Conservation (phyloP, 2,329 filamentous ascomycete species). For the Madurella mycetomatis region DNA sequence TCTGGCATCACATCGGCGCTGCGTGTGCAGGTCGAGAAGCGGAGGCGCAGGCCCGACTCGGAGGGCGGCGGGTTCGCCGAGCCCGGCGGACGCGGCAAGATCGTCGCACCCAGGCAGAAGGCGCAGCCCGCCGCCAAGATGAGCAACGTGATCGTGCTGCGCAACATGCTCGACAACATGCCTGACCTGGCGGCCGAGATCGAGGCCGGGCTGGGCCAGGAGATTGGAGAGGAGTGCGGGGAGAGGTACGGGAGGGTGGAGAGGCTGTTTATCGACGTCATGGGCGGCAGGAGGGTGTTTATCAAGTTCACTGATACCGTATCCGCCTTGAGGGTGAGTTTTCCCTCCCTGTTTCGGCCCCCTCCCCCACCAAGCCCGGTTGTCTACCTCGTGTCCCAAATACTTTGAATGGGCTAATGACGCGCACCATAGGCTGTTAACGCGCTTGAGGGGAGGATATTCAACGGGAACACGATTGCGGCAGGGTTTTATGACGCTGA, state of each 20-base stretch:
- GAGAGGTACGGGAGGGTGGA: slow-evolving; percentile 85
- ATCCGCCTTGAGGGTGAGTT: slow-evolving; percentile 73
- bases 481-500: slow-evolving; percentile 79
- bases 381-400: too few species aligned
- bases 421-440: slow-evolving; percentile 66
- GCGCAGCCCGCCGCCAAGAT: slow-evolving; percentile 50
- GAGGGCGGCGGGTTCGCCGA: slow-evolving; percentile 75
- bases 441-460: slow-evolving; percentile 79
- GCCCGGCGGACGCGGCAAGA: slow-evolving; percentile 67
- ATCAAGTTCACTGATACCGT: slow-evolving; percentile 87
- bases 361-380: too few species aligned
- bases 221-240: slow-evolving; percentile 91
- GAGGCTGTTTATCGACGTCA: slow-evolving; percentile 67
- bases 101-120: slow-evolving; percentile 70
- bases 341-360: neutral
- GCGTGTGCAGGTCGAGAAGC: slow-evolving; percentile 78
- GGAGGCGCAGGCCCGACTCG: slow-evolving; percentile 71
- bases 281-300: slow-evolving; percentile 66
- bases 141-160: slow-evolving; percentile 76
- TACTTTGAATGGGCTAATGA: too few species aligned
- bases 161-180: slow-evolving; percentile 82
- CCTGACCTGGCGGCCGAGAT: slow-evolving; percentile 73
- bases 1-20: slow-evolving; percentile 83
- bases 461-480: slow-evolving; percentile 80
- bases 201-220: slow-evolving; percentile 71